Evolutionary conservation across 306 rosid genomes (phyloP), one percentile per base, ranked within the genome.

Genomic region (Oxytropis ochrocephala): DNA sequence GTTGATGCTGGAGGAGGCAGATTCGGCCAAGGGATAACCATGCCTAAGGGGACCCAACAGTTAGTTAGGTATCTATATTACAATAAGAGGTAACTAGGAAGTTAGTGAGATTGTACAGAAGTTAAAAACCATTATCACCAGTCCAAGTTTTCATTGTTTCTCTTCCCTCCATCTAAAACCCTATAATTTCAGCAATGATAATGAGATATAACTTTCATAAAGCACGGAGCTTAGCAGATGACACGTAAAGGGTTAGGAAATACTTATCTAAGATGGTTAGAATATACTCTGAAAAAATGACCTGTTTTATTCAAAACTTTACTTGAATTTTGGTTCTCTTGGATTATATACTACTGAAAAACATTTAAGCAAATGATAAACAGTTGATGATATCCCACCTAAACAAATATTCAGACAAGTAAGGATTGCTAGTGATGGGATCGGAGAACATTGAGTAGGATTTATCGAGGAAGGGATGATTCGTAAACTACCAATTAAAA

Each of bases 381-480:
- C n/a, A 39, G 65, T 62, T 50, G 59, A 69, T 17, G 41, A 42
- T 59, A 68, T 17, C 35, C 19, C 30, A 18, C 18, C 30, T 42
- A 68, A 69, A 18, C 17, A 42, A 59, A 59, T 30, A 59, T 50
- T 35, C 53, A 56, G 18, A 65, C 55, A 18, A 39, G 56, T 74
- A 64, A 27, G 33, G 58, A 13, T 5, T 41, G 33, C 17, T 41
- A 56, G 21, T 19, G 7, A 43, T 27, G 54, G 6, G 6, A 38
- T 38, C 8, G 43, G 3, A 8, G 3, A 57, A 32, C 4, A 49
- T 32, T 39, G 49, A 44, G 19, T 29, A 64, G 57, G 54, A 41
- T 73, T 53, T 32, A 21, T 53, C 57, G n/a, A 59, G 44, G 33
- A 56, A 47, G 38, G 55, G 48, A 59, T 29, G 49, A 59, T 76